Evolutionary conservation across 1,139 yeast genomes (phyloP), one percentile per base, ranked within the genome.

Genomic region (Yamadazyma mexicana): DNA sequence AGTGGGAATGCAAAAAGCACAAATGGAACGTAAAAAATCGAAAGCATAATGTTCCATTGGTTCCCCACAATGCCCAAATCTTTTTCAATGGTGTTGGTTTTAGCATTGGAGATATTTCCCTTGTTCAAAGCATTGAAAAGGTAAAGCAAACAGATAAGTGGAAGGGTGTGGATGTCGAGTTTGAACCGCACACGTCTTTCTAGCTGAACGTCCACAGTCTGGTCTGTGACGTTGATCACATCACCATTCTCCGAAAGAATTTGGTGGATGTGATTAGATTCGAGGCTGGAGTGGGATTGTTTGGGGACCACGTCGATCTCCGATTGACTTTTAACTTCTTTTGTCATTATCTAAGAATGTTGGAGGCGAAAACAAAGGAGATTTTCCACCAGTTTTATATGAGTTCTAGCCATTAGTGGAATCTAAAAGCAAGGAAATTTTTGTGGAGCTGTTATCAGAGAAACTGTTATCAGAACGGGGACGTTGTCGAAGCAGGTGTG

Each of bases 1-100:
- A 65, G 54, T 1, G 69, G 69, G 45, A 64, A 55, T 33, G 65
- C 69, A 14, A 66, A 62, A 15, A 55, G 50, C 31, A 64, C 56
- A 38, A 64, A 63, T 25, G 66, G 60, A 27, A 62, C 62, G 43
- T 61, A 58, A 40, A 59, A 61, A 31, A 64, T 51, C 11, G 66
- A 61, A 28, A 52, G 51, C 28, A 65, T 66, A 14, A 56, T 43
- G 40, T 63, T 63, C 49, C 55, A 55, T 55, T 60, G 49, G 35
- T 59, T 58, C 34, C 62, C 58, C 24, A 62, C 54, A 43, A 63
- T 41, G 1, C 45, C 44, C 37, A 62, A 48, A 44, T 63, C 66
- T 2, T 41, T 40, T 40, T 63, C 55, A 37, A 63, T 54, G 27
- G 54, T 48, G 35, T 58, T 59, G 4, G 65, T 49, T 31, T 59